phyloP scores from a whole-genome alignment of 352 stramenopile genomes.

The Phytopythium vexans region DNA sequence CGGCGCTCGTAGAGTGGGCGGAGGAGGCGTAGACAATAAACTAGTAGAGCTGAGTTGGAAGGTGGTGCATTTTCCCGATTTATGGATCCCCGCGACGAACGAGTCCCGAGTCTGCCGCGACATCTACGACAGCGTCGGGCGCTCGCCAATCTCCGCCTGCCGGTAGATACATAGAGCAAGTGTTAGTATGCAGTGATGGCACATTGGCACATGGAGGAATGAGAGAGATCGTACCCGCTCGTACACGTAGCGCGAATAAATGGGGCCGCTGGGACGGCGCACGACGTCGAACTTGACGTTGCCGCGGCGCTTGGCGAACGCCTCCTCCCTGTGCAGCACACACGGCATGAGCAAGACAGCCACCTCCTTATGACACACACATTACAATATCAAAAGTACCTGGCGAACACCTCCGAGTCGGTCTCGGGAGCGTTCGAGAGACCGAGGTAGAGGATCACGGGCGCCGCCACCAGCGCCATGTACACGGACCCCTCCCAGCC shows the following conservation, averaged over 20 bases:
- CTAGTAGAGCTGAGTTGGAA: not conserved
- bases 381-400: constrained; percentile 22
- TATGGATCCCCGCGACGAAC: not conserved
- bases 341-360: constrained; percentile 13
- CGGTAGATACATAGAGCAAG: not conserved
- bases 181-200: not conserved
- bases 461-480: constrained; percentile 66
- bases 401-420: constrained; percentile 79
- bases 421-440: constrained; percentile 80
- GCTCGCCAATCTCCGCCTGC: constrained; percentile 57
- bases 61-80: not conserved
- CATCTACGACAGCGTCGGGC: constrained; percentile 47
- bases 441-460: constrained; percentile 71
- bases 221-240: constrained; percentile 33
- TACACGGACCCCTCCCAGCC: constrained; percentile 84
- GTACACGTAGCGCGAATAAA: constrained; percentile 45
- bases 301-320: constrained; percentile 49
- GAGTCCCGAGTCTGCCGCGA: constrained; percentile 8
- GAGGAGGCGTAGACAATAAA: constrained; percentile 3
- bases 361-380: constrained; percentile 36
- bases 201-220: not conserved
- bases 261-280: constrained; percentile 42
- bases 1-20: constrained; percentile 24
- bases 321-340: constrained; percentile 41
- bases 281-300: constrained; percentile 35